phyloP scores from a whole-genome alignment of 805 yeast genomes.

The Ogataea thermomethanolica region DNA sequence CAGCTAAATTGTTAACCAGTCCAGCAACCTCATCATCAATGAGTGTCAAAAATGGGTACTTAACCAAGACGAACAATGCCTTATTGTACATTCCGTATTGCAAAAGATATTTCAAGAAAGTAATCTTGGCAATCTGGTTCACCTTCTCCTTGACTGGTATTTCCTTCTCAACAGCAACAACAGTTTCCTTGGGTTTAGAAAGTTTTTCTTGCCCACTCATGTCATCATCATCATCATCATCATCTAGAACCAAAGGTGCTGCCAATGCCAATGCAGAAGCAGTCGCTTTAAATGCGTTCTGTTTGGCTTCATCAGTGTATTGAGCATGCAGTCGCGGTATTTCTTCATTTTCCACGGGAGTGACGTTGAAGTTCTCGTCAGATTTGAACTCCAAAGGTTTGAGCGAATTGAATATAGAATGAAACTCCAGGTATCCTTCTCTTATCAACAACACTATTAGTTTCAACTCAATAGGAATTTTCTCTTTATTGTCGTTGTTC shows the following conservation, averaged over 20 bases:
- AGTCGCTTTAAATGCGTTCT: slow-evolving; percentile 55
- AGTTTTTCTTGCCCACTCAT: slow-evolving; percentile 11
- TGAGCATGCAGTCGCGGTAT: slow-evolving; percentile 42
- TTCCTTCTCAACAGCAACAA: slow-evolving; percentile 1
- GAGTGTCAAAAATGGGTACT: slow-evolving; percentile 58
- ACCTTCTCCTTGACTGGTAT: slow-evolving; percentile 15
- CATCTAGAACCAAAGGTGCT: slow-evolving; percentile 73
- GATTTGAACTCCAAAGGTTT: slow-evolving; percentile 40
- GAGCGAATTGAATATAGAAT: slow-evolving; percentile 54
- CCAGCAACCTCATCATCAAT: slow-evolving; percentile 48
- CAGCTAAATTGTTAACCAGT: slow-evolving; percentile 48
- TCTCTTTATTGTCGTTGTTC: slow-evolving; percentile 39
- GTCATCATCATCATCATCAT: slow-evolving; percentile 43
- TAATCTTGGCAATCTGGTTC: slow-evolving; percentile 35
- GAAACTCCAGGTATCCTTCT: slow-evolving; percentile 62
- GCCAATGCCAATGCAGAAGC: slow-evolving; percentile 85
- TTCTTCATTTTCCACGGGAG: slow-evolving; percentile 21
- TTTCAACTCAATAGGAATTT: slow-evolving; percentile 21
- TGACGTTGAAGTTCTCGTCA: slow-evolving; percentile 15
- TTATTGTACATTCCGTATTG: slow-evolving; percentile 62
- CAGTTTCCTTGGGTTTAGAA: not conserved
- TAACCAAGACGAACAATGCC: slow-evolving; percentile 52
- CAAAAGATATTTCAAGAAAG: slow-evolving; percentile 51
- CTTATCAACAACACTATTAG: slow-evolving; percentile 57
- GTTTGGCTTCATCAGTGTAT: slow-evolving; percentile 48